A percentile compares a stretch with the other conserved stretches of the same genome.
Conservation (phyloP, 495 filamentous ascomycete genomes). For the Daldinia decipiens region DNA sequence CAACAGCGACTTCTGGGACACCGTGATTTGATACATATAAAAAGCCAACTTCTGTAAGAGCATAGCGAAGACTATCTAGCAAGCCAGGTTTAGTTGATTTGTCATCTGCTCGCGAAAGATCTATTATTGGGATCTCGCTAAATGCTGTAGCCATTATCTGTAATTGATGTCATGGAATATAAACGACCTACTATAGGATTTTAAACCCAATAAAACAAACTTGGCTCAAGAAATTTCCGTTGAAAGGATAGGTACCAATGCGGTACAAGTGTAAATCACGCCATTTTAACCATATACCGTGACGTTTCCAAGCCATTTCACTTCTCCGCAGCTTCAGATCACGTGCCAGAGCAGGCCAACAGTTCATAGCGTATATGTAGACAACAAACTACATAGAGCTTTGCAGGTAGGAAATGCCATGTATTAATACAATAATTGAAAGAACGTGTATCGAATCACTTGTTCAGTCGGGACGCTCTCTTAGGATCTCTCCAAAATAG, state of each 20-base stretch:
- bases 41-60: slow-evolving; percentile 62
- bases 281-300: slow-evolving; percentile 25
- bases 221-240: slow-evolving; percentile 9
- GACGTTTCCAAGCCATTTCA: slow-evolving; percentile 24
- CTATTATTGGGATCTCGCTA: slow-evolving; percentile 57
- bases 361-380: neutral
- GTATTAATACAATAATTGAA: slow-evolving; percentile 19
- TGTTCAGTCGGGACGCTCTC: slow-evolving; percentile 36
- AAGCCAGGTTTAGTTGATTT: slow-evolving; percentile 41
- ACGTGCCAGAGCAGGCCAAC: slow-evolving; percentile 18
- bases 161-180: neutral
- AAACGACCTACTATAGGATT: neutral
- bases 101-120: slow-evolving; percentile 54
- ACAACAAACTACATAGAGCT: neutral
- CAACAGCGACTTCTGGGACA: slow-evolving; percentile 50
- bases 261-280: slow-evolving; percentile 29
- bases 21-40: slow-evolving; percentile 64
- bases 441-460: slow-evolving; percentile 9
- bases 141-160: slow-evolving; percentile 47
- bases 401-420: neutral
- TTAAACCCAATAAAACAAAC: slow-evolving; percentile 6
- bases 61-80: slow-evolving; percentile 56
- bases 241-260: slow-evolving; percentile 1
- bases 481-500: slow-evolving; percentile 41
- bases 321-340: slow-evolving; percentile 25